These are phyloP conservation scores for Dichotomopilus funicola DNA, from an alignment of 2,329 filamentous ascomycete species.

Conservation along the genomic window DNA sequence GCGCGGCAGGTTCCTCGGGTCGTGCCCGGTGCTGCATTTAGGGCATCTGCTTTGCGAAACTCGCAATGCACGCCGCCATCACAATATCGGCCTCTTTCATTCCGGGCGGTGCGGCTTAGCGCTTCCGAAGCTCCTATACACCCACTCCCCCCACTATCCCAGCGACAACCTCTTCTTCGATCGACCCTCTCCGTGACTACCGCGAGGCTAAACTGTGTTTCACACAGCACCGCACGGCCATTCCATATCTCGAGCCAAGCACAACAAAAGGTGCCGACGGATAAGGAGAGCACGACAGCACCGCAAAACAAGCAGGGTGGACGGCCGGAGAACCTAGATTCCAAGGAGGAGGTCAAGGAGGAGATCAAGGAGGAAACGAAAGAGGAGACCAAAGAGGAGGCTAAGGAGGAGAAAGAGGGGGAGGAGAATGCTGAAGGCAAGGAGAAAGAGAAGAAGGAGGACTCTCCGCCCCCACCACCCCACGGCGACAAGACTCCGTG, in stretches of 20 bases:
- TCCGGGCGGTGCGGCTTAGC: conserved; percentile 25
- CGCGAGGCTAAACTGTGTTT: conserved; percentile 31
- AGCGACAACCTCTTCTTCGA: conserved; percentile 35
- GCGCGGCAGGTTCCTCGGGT: conserved; percentile 22
- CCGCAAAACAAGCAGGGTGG: conserved; percentile 22
- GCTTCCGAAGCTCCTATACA: conserved; percentile 24
- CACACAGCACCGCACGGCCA: conserved; percentile 27
- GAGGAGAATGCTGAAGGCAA: conserved; percentile 43
- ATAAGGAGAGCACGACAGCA: conserved; percentile 17
- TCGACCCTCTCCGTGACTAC: conserved; percentile 40
- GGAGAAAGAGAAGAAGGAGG: conserved; percentile 57
- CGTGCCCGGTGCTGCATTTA: conserved; percentile 17
- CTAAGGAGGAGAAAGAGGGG: conserved; percentile 32
- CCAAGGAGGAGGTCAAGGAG: conserved; percentile 25
- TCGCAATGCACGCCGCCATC: conserved; percentile 13
- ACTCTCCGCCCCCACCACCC: conserved; percentile 79
- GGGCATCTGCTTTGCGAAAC: conserved; percentile 18
- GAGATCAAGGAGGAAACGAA: conserved; percentile 26
- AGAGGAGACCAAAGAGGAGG: conserved; percentile 16
- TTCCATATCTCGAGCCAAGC: conserved; percentile 35
- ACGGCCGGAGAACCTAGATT: conserved; percentile 28
- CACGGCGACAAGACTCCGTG: conserved; percentile 98
- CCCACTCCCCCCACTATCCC: conserved; percentile 23
- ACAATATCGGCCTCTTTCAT: conserved; percentile 18
- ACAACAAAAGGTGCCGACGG: conserved; percentile 23